Evolutionary conservation across 768 basidiomycete genomes (phyloP), one percentile per base, ranked within the genome.

Genomic region (Naganishia friedmannii): DNA sequence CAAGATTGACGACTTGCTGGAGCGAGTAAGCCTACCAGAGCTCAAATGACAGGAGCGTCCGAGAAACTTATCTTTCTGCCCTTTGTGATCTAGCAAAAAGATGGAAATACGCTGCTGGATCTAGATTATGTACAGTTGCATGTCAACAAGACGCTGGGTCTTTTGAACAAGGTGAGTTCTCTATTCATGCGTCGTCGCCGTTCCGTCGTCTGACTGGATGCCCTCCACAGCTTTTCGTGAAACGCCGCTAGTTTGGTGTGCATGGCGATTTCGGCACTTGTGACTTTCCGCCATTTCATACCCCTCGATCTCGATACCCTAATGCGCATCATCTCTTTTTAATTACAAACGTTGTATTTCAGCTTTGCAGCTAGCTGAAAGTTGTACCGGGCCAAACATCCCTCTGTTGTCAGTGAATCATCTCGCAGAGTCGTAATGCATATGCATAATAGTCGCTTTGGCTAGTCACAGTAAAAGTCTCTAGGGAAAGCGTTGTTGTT

Each of bases 71-170:
- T 26, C 29, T 32, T 58, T 4, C 42, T 55, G 12, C 63, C 12
- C 45, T 46, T 31, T 32, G 29, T 67, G 48, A 66, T 67, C 77
- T 78, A 97, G 93, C 95, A 98, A 92, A 96, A 97, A 83, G 95
- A 99, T 82, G 94, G 95, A 83, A 94, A 97, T 77, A 92, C 94
- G 77, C 84, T 94, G 39, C 83, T 99, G 73, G 96, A 99, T 83
- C 85, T 99, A 73, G 96, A 98, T 83, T 98, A 99, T 78, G 95
- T 97, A 69, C 92, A 96, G 82, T 84, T 97, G 72, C 95, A 96
- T 80, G 95, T 98, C 32, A 91, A 92, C 0, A 97, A 97, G 82
- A 92, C 96, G 58, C 85, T 96, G 42, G 90, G 87, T 34, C 86
- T 96, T 67, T 85, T 95, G 77, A 95, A 92, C 85, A 95, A 95